phyloP scores from a whole-genome alignment of 176 grass and related monocot genomes.

The Cenchrus purpureus region DNA sequence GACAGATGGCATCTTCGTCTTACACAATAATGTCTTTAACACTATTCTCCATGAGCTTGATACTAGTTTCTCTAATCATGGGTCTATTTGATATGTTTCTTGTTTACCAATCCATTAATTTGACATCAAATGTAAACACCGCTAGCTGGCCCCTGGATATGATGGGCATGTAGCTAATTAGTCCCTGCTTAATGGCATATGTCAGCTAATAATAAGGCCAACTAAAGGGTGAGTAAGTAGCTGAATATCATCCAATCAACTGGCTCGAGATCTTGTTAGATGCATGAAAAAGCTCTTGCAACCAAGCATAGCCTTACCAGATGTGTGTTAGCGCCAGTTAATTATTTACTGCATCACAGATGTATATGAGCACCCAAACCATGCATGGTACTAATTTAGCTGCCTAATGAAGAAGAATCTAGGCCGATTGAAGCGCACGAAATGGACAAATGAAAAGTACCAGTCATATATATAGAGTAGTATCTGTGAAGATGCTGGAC shows the following conservation, averaged over 20 bases:
- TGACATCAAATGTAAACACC: not conserved
- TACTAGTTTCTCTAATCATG: not conserved
- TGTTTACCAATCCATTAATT: not conserved
- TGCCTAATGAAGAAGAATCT: not conserved
- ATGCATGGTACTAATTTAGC: no score
- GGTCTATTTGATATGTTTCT: not conserved
- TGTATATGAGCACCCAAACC: not conserved
- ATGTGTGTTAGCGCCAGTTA: not conserved
- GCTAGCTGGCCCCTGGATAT: not conserved
- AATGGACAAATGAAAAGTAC: not conserved
- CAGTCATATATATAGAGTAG: not conserved
- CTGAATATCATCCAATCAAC: not conserved
- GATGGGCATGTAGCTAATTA: not conserved
- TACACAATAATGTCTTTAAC: slow-evolving; percentile 23
- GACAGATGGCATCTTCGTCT: slow-evolving; percentile 25
- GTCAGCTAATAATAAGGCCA: not conserved
- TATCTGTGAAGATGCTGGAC: not conserved
- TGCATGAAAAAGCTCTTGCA: not conserved
- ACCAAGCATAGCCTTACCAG: not conserved
- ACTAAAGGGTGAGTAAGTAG: not conserved
- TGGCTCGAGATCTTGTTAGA: not conserved
- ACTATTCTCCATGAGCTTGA: not conserved
- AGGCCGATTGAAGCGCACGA: not conserved
- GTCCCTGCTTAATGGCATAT: not conserved
- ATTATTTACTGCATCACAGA: not conserved